Base-by-base conservation (phyloP, 1,284 basidiomycete species). In the Pascua sp. region DNA sequence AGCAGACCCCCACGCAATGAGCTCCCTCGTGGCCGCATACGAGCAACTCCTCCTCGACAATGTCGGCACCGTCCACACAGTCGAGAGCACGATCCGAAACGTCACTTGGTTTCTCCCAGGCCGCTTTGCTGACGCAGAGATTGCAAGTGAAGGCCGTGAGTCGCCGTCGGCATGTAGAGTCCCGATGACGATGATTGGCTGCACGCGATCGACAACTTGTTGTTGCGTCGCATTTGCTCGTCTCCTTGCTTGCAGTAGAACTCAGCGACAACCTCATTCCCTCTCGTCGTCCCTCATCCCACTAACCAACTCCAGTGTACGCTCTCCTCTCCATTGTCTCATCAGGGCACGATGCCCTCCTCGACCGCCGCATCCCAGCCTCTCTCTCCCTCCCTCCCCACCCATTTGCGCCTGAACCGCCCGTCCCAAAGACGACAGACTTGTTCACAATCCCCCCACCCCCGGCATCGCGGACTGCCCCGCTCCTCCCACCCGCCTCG, bases 41-140 rank as follows among this genome's bases (percentile, higher is more conserved):
- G 90, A 93, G 74, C 79, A 83, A 41, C 89, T 92, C 68, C 81
- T 94, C 56, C 79, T 93, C 65, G 83, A 86, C 59, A 92, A 94
- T 77, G 85, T 89, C 39, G 85, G 86, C 10, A 86, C 89, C 13
- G 90, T 97, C 57, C 88, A 88, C 16, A 86, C 89, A 12, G 81
- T 96, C 63, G 93, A 97, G 77, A 91, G 89, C 40, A 86, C 89
- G 11, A 79, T 97, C 62, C 83, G 91, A 58, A 93, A 90, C 59
- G 80, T 96, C 64, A 94, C 91, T 42, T 97, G 92, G 90, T 87
- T 97, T 66, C 81, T 97, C 24, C 93, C 94, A 17, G 94, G 93
- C 62, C 84, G 93, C 61, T 97, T 97, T 83, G 91, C 92, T 75
- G 94, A 97, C 82, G 91, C 93, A 53, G 94, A 97, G 76, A 81